These are phyloP conservation scores for Melaleuca alternifolia DNA, from an alignment of 345 rosid genomes.

Conservation along the genomic window DNA sequence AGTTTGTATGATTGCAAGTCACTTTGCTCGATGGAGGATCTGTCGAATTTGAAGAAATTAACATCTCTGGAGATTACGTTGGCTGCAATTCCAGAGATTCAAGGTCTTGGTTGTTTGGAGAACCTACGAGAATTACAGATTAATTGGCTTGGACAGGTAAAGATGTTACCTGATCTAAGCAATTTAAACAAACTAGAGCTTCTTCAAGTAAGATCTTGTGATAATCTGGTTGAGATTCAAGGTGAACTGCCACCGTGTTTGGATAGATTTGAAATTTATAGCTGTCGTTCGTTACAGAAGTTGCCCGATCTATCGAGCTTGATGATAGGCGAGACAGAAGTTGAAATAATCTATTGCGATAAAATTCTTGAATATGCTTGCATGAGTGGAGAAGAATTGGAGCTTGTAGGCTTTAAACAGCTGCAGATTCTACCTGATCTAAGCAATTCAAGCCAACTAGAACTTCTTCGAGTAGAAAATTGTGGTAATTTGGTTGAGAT, in stretches of 20 bases:
- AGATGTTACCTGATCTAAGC: not conserved
- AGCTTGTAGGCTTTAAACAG: too few relatives aligned
- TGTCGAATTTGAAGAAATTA: not conserved
- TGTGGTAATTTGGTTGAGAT: not conserved
- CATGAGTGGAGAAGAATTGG: too few relatives aligned
- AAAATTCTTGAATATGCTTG: too few relatives aligned
- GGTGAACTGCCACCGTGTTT: not conserved
- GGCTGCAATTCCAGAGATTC: not conserved
- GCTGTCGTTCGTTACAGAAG: too few relatives aligned
- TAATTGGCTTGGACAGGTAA: not conserved
- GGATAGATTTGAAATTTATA: too few relatives aligned
- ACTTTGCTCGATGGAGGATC: not conserved
- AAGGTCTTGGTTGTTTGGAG: not conserved
- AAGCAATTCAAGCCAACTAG: too few relatives aligned
- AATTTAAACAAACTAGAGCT: not conserved
- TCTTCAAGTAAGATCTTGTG: not conserved
- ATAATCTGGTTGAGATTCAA: not conserved
- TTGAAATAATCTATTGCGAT: too few relatives aligned
- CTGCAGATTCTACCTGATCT: too few relatives aligned
- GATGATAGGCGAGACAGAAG: too few relatives aligned
- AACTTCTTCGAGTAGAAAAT: too few relatives aligned
- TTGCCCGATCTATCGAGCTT: too few relatives aligned
- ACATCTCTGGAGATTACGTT: fast-evolving
- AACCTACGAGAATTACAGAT: not conserved
- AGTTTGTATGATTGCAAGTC: fast-evolving